A percentile compares a stretch with the other conserved stretches of the same genome.
phyloP scores from a whole-genome alignment of 2,329 filamentous ascomycete species.

The Sporothrix humicola region DNA sequence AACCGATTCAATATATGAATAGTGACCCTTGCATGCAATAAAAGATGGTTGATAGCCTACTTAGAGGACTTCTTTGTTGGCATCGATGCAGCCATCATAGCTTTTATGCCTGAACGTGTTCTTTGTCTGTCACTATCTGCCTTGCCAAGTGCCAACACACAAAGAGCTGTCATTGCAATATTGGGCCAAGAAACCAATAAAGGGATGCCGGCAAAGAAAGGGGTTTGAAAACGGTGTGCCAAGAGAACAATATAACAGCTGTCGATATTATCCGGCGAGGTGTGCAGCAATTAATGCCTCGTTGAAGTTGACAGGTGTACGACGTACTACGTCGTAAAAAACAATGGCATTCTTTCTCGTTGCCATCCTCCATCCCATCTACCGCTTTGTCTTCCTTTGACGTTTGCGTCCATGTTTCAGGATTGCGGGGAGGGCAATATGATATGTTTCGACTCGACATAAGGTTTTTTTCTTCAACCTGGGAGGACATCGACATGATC shows the following conservation, averaged over 20 bases:
- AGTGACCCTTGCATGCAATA: too few species aligned
- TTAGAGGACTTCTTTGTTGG: not conserved
- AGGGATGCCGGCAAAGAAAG: not conserved
- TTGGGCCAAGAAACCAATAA: not conserved
- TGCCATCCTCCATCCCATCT: not conserved
- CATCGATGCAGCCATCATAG: not conserved
- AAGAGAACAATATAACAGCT: not conserved
- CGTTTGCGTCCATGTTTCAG: slow-evolving; percentile 11
- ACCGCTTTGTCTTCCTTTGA: not conserved
- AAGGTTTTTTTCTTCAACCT: not conserved
- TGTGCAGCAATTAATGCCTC: not conserved
- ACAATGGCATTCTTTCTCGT: slow-evolving; percentile 2
- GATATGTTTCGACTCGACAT: not conserved
- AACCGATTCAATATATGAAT: too few species aligned
- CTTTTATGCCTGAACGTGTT: not conserved
- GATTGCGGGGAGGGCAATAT: not conserved
- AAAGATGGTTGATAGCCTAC: too few species aligned
- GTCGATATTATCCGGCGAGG: not conserved
- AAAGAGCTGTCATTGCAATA: not conserved
- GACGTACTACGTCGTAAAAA: not conserved
- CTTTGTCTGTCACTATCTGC: not conserved
- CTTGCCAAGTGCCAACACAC: not conserved
- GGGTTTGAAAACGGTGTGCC: not conserved
- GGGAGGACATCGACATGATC: not conserved
- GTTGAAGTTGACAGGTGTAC: not conserved